phyloP scores from a whole-genome alignment of 345 rosid genomes.

The Ceriops decandra region DNA sequence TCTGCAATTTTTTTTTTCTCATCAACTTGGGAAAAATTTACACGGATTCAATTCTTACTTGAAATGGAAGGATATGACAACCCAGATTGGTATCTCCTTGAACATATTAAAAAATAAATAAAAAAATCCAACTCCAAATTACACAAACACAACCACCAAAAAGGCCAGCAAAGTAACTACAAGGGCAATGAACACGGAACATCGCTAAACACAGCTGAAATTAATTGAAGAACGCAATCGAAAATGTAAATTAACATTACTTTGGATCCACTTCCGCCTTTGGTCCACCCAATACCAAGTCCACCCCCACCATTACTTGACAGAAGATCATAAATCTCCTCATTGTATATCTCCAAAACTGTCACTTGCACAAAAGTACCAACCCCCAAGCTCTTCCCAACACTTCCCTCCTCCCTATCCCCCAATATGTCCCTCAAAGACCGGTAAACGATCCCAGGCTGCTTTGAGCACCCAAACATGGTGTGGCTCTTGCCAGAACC shows the following conservation, averaged over 20 bases:
- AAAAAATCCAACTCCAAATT: background rate
- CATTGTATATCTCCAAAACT: conserved; percentile 89
- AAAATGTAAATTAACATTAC: conserved; percentile 34
- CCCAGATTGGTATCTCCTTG: background rate
- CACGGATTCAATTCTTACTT: no score
- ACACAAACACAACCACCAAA: conserved; percentile 44
- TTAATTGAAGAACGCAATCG: background rate
- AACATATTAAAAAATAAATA: background rate
- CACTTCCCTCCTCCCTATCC: conserved; percentile 44
- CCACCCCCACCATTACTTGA: conserved; percentile 57
- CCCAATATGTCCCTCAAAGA: conserved; percentile 72
- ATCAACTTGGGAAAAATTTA: no score
- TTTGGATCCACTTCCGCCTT: conserved; percentile 62
- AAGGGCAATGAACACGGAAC: background rate
- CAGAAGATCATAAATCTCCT: conserved; percentile 88
- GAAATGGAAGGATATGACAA: background rate
- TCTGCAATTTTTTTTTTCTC: no score
- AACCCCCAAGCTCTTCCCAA: conserved; percentile 24
- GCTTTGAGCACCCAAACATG: conserved; percentile 86
- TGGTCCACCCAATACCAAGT: conserved; percentile 77
- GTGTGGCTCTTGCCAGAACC: conserved; percentile 97
- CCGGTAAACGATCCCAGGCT: conserved; percentile 81
- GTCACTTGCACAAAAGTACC: conserved; percentile 77
- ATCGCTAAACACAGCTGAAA: background rate
- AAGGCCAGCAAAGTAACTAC: background rate